Base-by-base conservation (phyloP, 371 early-diverging fungal species). In the Mortierella sp. region DNA sequence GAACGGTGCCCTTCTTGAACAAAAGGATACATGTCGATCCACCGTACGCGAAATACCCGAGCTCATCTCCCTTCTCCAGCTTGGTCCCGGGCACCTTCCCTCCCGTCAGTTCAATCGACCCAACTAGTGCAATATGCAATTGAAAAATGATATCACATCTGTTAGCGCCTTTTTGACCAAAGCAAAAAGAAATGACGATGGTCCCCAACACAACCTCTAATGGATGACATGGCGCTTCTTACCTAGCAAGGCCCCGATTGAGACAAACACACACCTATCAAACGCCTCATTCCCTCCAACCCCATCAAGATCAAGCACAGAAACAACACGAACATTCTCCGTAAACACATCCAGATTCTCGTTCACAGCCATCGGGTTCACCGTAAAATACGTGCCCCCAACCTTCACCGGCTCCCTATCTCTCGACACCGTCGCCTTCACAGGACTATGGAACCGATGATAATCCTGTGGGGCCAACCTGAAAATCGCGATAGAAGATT, bases 381-480 rank as follows among this genome's bases (percentile, higher is more conserved):
- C 91, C 71, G 79, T 76, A 43, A 71, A 75, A 38, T 83, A 83
- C 0, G 83, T 80, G n/a, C 81, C 83, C 8, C 68, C 75, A 29
- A 87, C 60, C 54, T 65, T 75, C 73, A 58, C 35, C 27, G 77
- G 74, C 2, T 76, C 78, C 24, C 43, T 35, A 21, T 21, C 65
- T 0, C 21, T 24, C 29, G 56, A 79, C 43, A 95, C 74, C 3
- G 78, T 87, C 1, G 95, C 95, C 32, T 91, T 90, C 8, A 94
- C 90, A 49, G 96, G 96, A 35, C 89, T 81, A 80, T 96, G 96
- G 86, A 92, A 94, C 18, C 96, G 92, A 75, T 96, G 96, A 70
- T 96, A 96, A 74, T 96, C 95, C 83, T 95, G 95, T 29, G 96
- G 95, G 1, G 96, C 95, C 35, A 96, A 85, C 38, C 96, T 90